Base-by-base conservation (phyloP, 2,329 filamentous ascomycete genomes). In the Pseudogymnoascus sp. region DNA sequence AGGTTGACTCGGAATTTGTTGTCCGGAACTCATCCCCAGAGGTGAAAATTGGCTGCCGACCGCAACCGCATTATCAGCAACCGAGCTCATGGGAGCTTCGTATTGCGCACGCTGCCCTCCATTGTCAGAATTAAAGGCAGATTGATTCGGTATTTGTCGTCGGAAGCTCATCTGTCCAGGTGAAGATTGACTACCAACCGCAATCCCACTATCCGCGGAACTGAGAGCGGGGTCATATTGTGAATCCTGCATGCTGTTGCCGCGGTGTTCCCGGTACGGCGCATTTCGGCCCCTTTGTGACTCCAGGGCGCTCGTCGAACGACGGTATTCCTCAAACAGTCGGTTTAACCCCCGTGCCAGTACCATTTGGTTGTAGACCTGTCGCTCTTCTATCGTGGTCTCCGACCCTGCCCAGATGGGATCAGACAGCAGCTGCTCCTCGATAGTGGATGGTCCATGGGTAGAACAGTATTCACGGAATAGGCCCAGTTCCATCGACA, bases 381-480 rank as follows among this genome's bases (percentile, higher is more conserved):
- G 50, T 14, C 61, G 61, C 38, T 62, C 38, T 50, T 62, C 61
- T 35, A 0, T 5, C 11, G 43, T 60, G 14, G 14, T 59, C 36
- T 59, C 63, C 4, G 7, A 9, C 11, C 39, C 22, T 8, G 50
- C 4, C 61, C 41, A 61, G 57, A 6, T 9, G 3, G 18, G 61
- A 57, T 28, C 25, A 28, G 63, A 62, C 33, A 37, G 25, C 4
- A 59, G 14, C 6, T 41, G 25, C 50, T 36, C 35, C 35, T 14
- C 35, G 22, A 61, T 9, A 8, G 50, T 22, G 4, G 9, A n/a
- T 12, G 41, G 25, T 4, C 20, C 58, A 28, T 33, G 33, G n/a
- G 16, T 58, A 22, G 14, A 4, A 16, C 61, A 62, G 37, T 64
- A 63, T 38, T 64, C 58, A 35, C 18, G 54, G 58, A 64, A 63